A percentile compares a stretch with the other conserved stretches of the same genome.
Conservation (phyloP, 2,329 filamentous ascomycete species). For the Cercospora citrullina region DNA sequence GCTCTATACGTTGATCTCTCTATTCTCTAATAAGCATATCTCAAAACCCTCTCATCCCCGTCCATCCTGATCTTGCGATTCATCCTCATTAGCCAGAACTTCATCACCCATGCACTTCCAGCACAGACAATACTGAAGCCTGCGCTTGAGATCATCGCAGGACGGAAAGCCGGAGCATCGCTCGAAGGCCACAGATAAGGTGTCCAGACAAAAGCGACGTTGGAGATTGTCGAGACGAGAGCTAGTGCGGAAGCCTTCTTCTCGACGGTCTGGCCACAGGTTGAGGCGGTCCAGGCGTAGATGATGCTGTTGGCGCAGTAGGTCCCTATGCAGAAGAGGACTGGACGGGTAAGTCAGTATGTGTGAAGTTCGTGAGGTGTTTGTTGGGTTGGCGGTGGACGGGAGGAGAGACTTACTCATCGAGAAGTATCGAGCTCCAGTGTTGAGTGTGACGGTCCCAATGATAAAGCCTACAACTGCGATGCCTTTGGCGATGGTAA, state of each 20-base stretch:
- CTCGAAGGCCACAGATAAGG: background rate
- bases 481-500: constrained; percentile 13
- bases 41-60: background rate
- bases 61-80: background rate
- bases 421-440: constrained; percentile 10
- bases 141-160: background rate
- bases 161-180: background rate
- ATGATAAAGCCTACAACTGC: constrained; percentile 50
- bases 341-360: background rate
- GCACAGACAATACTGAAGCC: background rate
- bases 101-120: background rate
- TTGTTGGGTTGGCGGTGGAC: too few relatives aligned
- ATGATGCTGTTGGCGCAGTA: constrained; percentile 8
- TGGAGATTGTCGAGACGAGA: constrained; percentile 11
- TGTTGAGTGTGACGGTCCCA: constrained; percentile 8
- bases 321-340: constrained; percentile 6
- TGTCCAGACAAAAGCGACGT: constrained; percentile 3
- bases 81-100: background rate
- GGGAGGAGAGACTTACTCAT: background rate
- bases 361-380: too few relatives aligned
- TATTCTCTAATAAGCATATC: constrained; percentile 1
- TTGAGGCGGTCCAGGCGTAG: constrained; percentile 3
- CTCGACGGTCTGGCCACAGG: background rate
- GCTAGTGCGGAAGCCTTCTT: constrained; percentile 13
- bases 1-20: too few relatives aligned